These are phyloP conservation scores for Fusarium sp. DNA, from an alignment of 2,329 filamentous ascomycete genomes.

Conservation along the genomic window DNA sequence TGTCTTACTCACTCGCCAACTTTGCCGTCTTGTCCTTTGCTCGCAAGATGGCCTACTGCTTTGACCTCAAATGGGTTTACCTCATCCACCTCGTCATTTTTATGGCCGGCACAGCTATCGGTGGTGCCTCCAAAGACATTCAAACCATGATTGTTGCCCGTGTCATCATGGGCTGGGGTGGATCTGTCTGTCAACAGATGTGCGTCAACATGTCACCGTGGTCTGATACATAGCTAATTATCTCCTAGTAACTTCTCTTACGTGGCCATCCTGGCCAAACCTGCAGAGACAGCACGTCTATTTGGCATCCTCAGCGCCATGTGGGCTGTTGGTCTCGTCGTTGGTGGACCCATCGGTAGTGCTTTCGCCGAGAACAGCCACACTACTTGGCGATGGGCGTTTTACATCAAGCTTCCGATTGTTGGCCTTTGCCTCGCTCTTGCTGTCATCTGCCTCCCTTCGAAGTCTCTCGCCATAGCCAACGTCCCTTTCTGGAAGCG, in stretches of 20 bases:
- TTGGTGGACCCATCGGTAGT: neutral
- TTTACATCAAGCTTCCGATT: conserved; percentile 62
- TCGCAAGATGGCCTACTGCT: conserved; percentile 40
- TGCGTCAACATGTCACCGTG: neutral
- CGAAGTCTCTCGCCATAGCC: conserved; percentile 50
- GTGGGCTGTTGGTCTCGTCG: conserved; percentile 1
- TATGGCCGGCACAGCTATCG: conserved; percentile 3
- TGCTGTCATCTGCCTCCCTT: conserved; percentile 51
- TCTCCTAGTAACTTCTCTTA: neutral
- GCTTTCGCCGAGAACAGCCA: conserved; percentile 46
- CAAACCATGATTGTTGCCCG: neutral
- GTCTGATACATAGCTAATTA: neutral
- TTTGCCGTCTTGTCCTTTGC: conserved; percentile 48
- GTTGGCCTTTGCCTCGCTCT: conserved; percentile 47
- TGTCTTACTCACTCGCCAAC: conserved; percentile 49
- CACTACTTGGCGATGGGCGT: conserved; percentile 58
- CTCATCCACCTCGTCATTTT: conserved; percentile 25
- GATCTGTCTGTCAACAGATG: neutral
- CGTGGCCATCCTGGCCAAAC: neutral
- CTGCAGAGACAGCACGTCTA: neutral
- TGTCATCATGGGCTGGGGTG: neutral
- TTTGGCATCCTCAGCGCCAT: neutral
- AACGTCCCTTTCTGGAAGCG: neutral
- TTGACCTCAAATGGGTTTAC: neutral
- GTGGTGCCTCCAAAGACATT: neutral